Base-by-base conservation (phyloP, 306 rosid genomes). In the Pueraria montana region DNA sequence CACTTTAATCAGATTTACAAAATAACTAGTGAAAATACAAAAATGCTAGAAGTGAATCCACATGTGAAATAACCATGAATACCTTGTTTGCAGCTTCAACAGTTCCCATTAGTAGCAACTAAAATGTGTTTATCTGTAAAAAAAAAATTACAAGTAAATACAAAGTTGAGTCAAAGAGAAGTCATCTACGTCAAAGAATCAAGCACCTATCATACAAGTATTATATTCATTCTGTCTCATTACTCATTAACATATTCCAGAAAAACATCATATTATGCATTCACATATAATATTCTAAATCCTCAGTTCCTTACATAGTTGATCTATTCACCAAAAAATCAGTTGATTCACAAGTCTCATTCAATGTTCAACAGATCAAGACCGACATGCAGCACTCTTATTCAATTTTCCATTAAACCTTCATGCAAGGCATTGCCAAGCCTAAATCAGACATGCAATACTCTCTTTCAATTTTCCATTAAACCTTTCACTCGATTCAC, bases 81-180 rank as follows among this genome's bases (percentile, higher is more conserved):
- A 95, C 98, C 97, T 88, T 84, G 61, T 72, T 87, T 42, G 89
- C 80, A 43, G 89, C 90, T 69, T 91, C 95, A 74, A 86, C 90
- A 0, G 92, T 83, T 76, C 97, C 98, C 98, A 95, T 95, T 61
- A 80, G 74, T 85, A 87, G 79, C 79, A 74, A 80, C 66, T 88
- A 78, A 83, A 67, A 46, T 49, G 13, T 80, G 48, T 49, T n/a
- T 79, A 46, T 80, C 85, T 85, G 64, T 64, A 34, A 30, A 56
- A 83, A 72, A 77, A 72, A 26, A 27, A 11, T 32, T 30, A 59
- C 55, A 76, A 66, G 9, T 9, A 81, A 81, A 76, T 50, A 59
- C 18, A 62, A 43, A 45, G 8, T 53, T 36, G 46, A 70, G 49
- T 24, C 24, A 48, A 74, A 69, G n/a, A 74, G 45, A 82, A 30